Base-by-base conservation (phyloP, 1,139 yeast species). In the Meyerozyma elateridarum region DNA sequence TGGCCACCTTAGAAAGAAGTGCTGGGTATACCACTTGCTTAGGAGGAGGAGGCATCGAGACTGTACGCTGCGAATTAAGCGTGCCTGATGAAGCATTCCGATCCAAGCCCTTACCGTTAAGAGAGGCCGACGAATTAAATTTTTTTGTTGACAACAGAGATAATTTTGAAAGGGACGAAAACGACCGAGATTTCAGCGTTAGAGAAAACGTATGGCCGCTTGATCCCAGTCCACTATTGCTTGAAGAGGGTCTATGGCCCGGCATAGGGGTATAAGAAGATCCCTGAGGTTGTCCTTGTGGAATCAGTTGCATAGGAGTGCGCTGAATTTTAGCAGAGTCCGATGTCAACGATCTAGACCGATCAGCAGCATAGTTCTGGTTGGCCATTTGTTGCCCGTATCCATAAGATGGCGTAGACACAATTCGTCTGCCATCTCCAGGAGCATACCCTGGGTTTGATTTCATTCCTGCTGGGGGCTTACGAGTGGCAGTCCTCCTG, bases 1-100 rank as follows among this genome's bases (percentile, higher is more conserved):
- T 73, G 1, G 97, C 95, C 8, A 93, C 97, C 36, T 79, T 72
- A 1, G 96, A 87, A 16, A 91, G 63, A 49, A 87, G 50, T 1
- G 97, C 97, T 1, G 97, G 96, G 54, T 91, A 88, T 3, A 88
- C 88, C 15, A 68, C 56, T 15, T 24, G 27, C 18, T 24, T 24
- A 3, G 93, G 89, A 33, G 70, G 73, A 36, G 65, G 68, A 7
- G 73, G 52, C 8, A 72, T 56, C 17, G 27, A 24, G 2, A 24
- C 59, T 24, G 67, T 55, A 0, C 79, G 62, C 26, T 72, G 42
- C 9, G 57, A 49, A n/a, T 51, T 47, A 4, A 61, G 32, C 0
- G 68, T 60, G 3, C 59, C 51, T 14, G 49, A 44, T 5, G 67
- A 57, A 4, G 56, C 55, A 20, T 46, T 48, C 28, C 71, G 44